phyloP scores from a whole-genome alignment of 2,329 filamentous ascomycete species.

The Ophiostoma ips region DNA sequence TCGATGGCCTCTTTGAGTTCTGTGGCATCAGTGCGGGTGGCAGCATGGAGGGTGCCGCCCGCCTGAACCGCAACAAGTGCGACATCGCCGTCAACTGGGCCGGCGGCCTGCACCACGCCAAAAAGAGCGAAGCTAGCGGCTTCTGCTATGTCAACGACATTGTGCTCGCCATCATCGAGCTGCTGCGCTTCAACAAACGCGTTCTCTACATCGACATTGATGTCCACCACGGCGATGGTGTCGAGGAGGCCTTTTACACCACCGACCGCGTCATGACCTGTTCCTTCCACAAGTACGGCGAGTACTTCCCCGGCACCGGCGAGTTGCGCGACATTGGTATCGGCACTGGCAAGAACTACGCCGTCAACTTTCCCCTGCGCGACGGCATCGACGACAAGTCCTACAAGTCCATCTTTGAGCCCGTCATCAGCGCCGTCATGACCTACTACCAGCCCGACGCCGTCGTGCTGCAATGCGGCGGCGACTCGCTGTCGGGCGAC shows the following conservation, averaged over 20 bases:
- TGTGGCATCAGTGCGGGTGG: conserved; percentile 89
- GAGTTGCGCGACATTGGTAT: conserved; percentile 76
- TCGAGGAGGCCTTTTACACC: conserved; percentile 75
- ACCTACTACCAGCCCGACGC: conserved; percentile 78
- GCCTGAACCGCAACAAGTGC: conserved; percentile 79
- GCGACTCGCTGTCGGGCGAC: conserved; percentile 88
- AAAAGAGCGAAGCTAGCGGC: conserved; percentile 89
- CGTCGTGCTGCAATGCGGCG: conserved; percentile 90
- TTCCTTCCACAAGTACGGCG: conserved; percentile 94
- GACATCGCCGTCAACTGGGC: conserved; percentile 99
- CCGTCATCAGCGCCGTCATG: conserved; percentile 78
- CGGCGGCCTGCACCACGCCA: conserved; percentile 90
- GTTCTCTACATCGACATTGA: conserved; percentile 96
- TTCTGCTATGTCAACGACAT: conserved; percentile 99
- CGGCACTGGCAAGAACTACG: conserved; percentile 77
- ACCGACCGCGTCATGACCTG: conserved; percentile 78
- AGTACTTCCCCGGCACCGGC: conserved; percentile 88
- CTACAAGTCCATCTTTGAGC: conserved; percentile 83
- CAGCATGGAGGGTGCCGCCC: conserved; percentile 83
- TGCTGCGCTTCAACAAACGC: conserved; percentile 78
- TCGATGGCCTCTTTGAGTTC: conserved; percentile 95
- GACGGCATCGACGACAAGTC: conserved; percentile 83
- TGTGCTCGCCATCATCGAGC: conserved; percentile 84
- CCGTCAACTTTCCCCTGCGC: conserved; percentile 80
- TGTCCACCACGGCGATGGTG: conserved; percentile 74